Evolutionary conservation across 179 eudicot species (phyloP).

Genomic region (Silene coronaria): DNA sequence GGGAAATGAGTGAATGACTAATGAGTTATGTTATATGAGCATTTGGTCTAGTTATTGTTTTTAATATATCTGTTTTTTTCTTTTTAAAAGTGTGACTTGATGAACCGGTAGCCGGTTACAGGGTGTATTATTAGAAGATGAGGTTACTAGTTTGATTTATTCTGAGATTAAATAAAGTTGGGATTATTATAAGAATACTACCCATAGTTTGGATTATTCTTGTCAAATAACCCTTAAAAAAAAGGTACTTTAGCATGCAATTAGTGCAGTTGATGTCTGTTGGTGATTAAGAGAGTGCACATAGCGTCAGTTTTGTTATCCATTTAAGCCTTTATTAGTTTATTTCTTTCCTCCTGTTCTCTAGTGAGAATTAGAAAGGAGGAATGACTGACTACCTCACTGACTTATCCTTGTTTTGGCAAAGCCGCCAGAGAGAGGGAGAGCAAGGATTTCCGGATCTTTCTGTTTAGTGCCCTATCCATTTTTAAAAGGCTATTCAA

Average conservation of each 20-base stretch:
- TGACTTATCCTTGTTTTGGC: background rate
- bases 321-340: background rate
- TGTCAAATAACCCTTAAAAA: too few relatives aligned
- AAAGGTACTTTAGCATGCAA: background rate
- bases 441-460: background rate
- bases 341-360: background rate
- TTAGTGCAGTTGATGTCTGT: background rate
- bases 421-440: background rate
- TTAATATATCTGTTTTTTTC: too few relatives aligned
- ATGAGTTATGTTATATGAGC: too few relatives aligned
- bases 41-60: too few relatives aligned
- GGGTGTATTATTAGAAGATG: too few relatives aligned
- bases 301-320: background rate
- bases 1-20: too few relatives aligned
- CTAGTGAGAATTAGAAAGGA: background rate
- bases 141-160: too few relatives aligned
- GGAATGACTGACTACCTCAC: background rate
- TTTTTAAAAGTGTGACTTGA: too few relatives aligned
- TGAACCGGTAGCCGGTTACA: too few relatives aligned
- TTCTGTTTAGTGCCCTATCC: background rate
- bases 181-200: too few relatives aligned
- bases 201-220: too few relatives aligned
- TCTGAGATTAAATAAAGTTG: too few relatives aligned
- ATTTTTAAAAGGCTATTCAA: background rate
- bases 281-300: background rate